Base-by-base conservation (phyloP, 2,329 filamentous ascomycete genomes). In the Fusarium pilosicola region DNA sequence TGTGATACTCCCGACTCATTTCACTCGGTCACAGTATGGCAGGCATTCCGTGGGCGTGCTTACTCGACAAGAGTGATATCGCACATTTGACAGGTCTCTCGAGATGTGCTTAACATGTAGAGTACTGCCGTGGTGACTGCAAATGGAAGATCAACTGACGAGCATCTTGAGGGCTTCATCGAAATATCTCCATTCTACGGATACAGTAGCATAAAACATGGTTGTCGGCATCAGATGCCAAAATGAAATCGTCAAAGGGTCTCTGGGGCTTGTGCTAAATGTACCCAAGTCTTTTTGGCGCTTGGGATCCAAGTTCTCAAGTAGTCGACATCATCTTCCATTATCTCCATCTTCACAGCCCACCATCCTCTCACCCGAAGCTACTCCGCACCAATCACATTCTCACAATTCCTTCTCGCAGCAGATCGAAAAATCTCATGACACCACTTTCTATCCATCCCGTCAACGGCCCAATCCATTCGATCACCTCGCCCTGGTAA, bases 311-410 rank as follows among this genome's bases (percentile, higher is more conserved):
- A 20, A 6, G 32, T 52, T 22, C 49, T 36, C 49, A 52, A n/a
- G 32, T 52, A 36, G 13, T 49, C 64, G 32, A 39, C 24, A 63
- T 41, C 65, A 68, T 60, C 42, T 62, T 17, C 15, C 20, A 55
- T 14, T 41, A 41, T 55, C 34, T 55, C 51, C 34, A 42, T 55
- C 26, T n/a, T 55, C 51, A 39, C 34, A 55, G 51, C 34, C 51
- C 51, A 55, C 51, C 45, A 56, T 44, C 32, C 28, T 44, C 85
- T 77, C 69, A 66, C 60, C 80, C 81, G 81, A 80, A 78, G 74
- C 80, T 83, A 75, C 62, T 63, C 81, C 81, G 81, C 63, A 65
- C 81, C 81, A 83, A 83, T 83, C 79, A 82, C 36, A 70, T 20
- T 3, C 44, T 44, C 63, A 68, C 64, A 79, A 80, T 81, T 80